Conservation (phyloP, 2,329 filamentous ascomycete genomes). For the Pyrenophora teres region DNA sequence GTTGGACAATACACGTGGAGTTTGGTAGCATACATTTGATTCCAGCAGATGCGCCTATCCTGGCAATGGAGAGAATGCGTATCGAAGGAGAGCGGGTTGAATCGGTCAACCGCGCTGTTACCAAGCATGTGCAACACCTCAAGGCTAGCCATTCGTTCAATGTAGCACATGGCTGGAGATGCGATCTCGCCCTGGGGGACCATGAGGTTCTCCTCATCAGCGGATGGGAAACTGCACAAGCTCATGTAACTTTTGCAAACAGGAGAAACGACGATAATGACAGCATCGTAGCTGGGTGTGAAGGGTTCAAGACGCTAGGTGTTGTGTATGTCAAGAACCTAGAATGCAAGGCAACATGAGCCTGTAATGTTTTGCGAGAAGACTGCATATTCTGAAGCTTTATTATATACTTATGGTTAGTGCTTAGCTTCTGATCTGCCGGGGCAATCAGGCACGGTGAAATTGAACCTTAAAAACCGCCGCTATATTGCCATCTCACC, state of each 20-base stretch:
- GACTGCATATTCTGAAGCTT: no score
- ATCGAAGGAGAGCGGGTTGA: constrained; percentile 18
- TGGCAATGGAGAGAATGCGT: constrained; percentile 29
- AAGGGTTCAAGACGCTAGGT: constrained; percentile 19
- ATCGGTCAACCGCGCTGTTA: constrained; percentile 17
- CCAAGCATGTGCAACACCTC: constrained; percentile 21
- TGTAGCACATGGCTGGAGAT: constrained; percentile 31
- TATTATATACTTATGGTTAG: no score
- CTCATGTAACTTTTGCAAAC: constrained; percentile 19
- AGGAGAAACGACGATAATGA: constrained; percentile 9
- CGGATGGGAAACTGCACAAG: constrained; percentile 25
- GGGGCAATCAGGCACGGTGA: no score
- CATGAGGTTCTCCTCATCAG: constrained; percentile 32
- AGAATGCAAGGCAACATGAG: constrained; percentile 17
- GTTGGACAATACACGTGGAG: constrained; percentile 36
- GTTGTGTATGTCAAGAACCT: constrained; percentile 26
- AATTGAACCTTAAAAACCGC: no score
- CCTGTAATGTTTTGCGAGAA: no score
- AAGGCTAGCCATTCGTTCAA: constrained; percentile 19
- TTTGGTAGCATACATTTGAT: constrained; percentile 26
- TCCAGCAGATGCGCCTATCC: constrained; percentile 32
- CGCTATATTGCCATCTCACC: no score
- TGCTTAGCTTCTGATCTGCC: no score
- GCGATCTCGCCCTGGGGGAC: constrained; percentile 26
- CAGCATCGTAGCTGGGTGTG: constrained; percentile 6